Evolutionary conservation across 495 filamentous ascomycete genomes (phyloP).

Genomic region (Letharia columbiana): DNA sequence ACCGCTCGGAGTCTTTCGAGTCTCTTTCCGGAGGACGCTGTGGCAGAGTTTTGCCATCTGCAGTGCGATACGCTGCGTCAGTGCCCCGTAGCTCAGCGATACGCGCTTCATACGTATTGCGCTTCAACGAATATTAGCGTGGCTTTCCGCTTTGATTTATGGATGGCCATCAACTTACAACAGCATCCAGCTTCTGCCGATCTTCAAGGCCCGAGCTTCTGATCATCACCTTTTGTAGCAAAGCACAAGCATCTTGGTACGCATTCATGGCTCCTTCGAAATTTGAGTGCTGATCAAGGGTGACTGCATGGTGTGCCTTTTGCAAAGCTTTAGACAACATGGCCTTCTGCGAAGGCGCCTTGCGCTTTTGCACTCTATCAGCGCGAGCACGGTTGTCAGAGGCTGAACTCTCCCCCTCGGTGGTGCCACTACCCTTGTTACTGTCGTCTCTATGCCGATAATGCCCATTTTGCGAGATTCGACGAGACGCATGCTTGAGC

Average conservation of each 20-base stretch:
- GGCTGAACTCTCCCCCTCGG: conserved; percentile 26
- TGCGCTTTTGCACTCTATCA: conserved; percentile 33
- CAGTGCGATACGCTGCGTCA: conserved; percentile 46
- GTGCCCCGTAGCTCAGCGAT: conserved; percentile 74
- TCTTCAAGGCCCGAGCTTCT: conserved; percentile 74
- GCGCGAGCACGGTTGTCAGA: conserved; percentile 26
- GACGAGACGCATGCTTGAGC: conserved; percentile 24
- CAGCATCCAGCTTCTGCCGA: conserved; percentile 72
- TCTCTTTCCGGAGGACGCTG: conserved; percentile 67
- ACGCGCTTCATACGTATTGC: conserved; percentile 78
- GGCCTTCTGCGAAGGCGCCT: conserved; percentile 63
- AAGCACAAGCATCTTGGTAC: conserved; percentile 77
- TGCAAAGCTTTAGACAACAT: conserved; percentile 90
- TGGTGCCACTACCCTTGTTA: conserved; percentile 26
- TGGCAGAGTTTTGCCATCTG: conserved; percentile 65
- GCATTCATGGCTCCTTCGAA: conserved; percentile 87
- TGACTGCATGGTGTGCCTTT: conserved; percentile 90
- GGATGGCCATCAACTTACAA: conserved; percentile 54
- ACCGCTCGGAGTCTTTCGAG: conserved; percentile 43
- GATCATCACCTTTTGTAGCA: conserved; percentile 79
- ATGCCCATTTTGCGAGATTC: conserved; percentile 20
- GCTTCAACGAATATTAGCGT: conserved; percentile 34
- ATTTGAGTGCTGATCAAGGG: conserved; percentile 90
- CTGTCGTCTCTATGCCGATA: conserved; percentile 17
- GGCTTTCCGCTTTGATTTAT: not conserved